Conservation (phyloP, 306 rosid species). For the Prunus padus region DNA sequence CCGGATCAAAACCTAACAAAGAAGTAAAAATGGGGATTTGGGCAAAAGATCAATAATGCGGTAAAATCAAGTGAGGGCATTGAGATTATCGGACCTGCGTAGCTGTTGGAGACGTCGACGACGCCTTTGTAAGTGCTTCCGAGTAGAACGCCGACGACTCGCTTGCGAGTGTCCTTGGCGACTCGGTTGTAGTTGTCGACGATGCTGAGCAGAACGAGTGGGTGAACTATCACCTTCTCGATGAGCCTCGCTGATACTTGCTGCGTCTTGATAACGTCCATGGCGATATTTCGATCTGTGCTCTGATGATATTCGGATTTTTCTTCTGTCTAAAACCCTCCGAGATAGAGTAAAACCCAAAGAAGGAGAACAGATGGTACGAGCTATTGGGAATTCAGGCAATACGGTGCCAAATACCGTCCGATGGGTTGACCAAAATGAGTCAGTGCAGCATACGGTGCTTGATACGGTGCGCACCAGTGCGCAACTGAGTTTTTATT, state of each 20-base stretch:
- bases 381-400: not conserved
- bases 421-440: not conserved
- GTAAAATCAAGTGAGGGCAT: not conserved
- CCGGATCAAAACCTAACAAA: not conserved
- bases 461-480: no score
- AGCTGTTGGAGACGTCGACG: conserved; percentile 84
- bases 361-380: not conserved
- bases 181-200: conserved; percentile 90
- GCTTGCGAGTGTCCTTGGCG: conserved; percentile 79
- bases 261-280: conserved; percentile 90
- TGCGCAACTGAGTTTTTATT: no score
- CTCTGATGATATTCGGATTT: not conserved
- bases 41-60: not conserved
- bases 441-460: not conserved
- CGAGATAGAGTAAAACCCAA: not conserved
- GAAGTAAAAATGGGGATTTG: not conserved
- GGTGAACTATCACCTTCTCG: conserved; percentile 89
- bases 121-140: conserved; percentile 77
- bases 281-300: conserved; percentile 18
- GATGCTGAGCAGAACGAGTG: conserved; percentile 81
- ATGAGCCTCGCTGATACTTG: conserved; percentile 67
- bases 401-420: not conserved
- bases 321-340: conserved; percentile 1
- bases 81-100: conserved; percentile 55
- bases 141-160: conserved; percentile 84